These are phyloP conservation scores for Lactifluus hygrophoroides DNA, from an alignment of 768 basidiomycete genomes.

Conservation along the genomic window DNA sequence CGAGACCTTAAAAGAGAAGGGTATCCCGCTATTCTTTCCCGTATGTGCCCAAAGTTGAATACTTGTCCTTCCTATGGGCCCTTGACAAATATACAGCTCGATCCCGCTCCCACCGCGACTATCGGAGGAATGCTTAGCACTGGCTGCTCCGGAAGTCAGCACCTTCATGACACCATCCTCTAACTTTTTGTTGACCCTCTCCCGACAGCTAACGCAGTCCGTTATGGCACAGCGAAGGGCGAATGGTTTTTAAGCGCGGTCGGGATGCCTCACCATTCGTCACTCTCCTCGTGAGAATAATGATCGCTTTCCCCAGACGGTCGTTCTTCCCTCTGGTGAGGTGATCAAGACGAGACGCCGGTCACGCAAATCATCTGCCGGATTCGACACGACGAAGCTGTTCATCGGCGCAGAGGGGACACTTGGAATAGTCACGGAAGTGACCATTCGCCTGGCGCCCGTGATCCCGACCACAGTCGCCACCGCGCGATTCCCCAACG, in stretches of 20 bases:
- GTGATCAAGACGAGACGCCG: slow-evolving; percentile 82
- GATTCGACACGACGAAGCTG: slow-evolving; percentile 76
- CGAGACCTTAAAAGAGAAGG: slow-evolving; percentile 53
- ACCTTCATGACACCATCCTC: neutral
- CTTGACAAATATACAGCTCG: slow-evolving; percentile 38
- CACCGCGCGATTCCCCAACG: slow-evolving; percentile 78
- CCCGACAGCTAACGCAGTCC: slow-evolving; percentile 58
- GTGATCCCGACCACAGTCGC: slow-evolving; percentile 77
- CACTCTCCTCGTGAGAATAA: neutral
- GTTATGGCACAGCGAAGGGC: slow-evolving; percentile 82
- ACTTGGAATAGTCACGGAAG: slow-evolving; percentile 89
- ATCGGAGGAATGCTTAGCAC: slow-evolving; percentile 85
- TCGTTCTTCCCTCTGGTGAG: slow-evolving; percentile 81
- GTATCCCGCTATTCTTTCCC: slow-evolving; percentile 80
- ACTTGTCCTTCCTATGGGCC: neutral
- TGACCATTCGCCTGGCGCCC: slow-evolving; percentile 76
- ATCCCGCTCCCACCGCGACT: slow-evolving; percentile 72
- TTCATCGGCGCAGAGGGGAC: slow-evolving; percentile 83
- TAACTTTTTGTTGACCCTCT: neutral
- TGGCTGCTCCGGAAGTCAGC: slow-evolving; percentile 74
- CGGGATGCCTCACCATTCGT: neutral
- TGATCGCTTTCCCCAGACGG: slow-evolving; percentile 43
- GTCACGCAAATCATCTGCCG: slow-evolving; percentile 78
- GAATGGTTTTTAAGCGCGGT: slow-evolving; percentile 47
- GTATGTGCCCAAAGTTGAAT: slow-evolving; percentile 28